phyloP scores from a whole-genome alignment of 1,284 basidiomycete genomes.

The Ganoderma sinense region DNA sequence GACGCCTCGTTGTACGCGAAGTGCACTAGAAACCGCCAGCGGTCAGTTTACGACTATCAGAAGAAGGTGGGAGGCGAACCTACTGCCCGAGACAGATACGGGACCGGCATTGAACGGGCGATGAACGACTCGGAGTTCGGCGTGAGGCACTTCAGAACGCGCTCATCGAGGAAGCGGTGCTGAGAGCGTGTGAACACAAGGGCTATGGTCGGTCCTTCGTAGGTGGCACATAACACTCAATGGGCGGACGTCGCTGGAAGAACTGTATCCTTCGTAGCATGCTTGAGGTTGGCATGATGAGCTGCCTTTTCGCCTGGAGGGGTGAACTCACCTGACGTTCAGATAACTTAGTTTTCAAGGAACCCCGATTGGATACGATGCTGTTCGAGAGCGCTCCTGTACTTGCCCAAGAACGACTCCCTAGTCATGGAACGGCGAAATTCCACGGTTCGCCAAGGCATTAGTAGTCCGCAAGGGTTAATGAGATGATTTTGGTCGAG shows the following conservation, averaged over 20 bases:
- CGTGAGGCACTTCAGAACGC: constrained; percentile 44
- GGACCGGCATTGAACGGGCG: constrained; percentile 56
- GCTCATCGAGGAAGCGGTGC: constrained; percentile 50
- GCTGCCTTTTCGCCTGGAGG: not conserved
- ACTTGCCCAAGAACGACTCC: too few relatives aligned
- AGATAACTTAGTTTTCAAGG: too few relatives aligned
- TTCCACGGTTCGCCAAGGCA: too few relatives aligned
- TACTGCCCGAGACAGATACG: constrained; percentile 57
- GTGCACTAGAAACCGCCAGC: constrained; percentile 37
- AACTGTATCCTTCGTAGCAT: constrained; percentile 48
- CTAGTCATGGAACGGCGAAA: too few relatives aligned
- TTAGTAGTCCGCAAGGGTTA: too few relatives aligned
- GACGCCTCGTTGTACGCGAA: constrained; percentile 77
- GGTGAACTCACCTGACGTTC: too few relatives aligned
- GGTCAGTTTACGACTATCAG: not conserved
- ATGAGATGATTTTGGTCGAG: too few relatives aligned
- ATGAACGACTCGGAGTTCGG: constrained; percentile 56
- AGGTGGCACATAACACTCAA: not conserved
- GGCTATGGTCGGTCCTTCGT: not conserved
- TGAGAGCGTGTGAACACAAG: constrained; percentile 26
- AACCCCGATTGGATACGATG: too few relatives aligned
- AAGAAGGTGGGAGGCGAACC: constrained; percentile 29
- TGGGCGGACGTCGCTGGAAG: constrained; percentile 45
- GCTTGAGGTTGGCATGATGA: constrained; percentile 25
- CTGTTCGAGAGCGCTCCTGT: too few relatives aligned